phyloP scores from a whole-genome alignment of 805 yeast species.

The Dipodascus geniculatus region DNA sequence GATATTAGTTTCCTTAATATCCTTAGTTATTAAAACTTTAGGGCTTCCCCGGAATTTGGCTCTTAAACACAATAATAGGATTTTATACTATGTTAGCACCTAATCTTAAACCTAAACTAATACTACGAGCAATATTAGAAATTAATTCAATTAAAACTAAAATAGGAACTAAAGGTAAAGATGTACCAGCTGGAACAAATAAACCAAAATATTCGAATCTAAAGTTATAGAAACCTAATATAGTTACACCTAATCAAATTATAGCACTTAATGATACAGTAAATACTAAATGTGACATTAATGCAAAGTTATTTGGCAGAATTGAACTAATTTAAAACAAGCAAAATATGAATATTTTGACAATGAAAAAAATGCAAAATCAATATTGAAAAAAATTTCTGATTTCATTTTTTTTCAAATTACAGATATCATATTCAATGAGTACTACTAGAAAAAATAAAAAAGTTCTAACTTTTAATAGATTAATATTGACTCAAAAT shows the following conservation, averaged over 20 bases:
- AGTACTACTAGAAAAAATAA: too few species aligned
- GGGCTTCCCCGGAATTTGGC: not conserved
- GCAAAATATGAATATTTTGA: too few species aligned
- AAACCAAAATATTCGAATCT: conserved; percentile 17
- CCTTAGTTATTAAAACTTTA: not conserved
- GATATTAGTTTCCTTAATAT: not conserved
- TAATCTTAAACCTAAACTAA: conserved; percentile 20
- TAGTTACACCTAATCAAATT: conserved; percentile 4
- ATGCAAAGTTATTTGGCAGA: too few species aligned
- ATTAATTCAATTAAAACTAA: conserved; percentile 21
- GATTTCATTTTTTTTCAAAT: too few species aligned
- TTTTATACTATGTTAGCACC: conserved; percentile 15
- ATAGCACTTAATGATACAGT: too few species aligned
- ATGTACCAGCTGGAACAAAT: conserved; percentile 20
- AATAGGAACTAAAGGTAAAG: conserved; percentile 17
- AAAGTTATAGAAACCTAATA: conserved; percentile 10
- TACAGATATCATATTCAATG: too few species aligned
- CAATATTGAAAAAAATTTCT: too few species aligned
- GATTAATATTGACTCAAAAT: too few species aligned
- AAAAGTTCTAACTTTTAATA: too few species aligned
- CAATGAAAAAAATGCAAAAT: too few species aligned
- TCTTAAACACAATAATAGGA: not conserved
- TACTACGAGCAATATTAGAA: conserved; percentile 18
- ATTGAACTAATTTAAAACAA: too few species aligned
- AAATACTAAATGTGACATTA: too few species aligned